These are phyloP conservation scores for Teunomyces pallodes DNA, from an alignment of 805 yeast species.

Conservation along the genomic window DNA sequence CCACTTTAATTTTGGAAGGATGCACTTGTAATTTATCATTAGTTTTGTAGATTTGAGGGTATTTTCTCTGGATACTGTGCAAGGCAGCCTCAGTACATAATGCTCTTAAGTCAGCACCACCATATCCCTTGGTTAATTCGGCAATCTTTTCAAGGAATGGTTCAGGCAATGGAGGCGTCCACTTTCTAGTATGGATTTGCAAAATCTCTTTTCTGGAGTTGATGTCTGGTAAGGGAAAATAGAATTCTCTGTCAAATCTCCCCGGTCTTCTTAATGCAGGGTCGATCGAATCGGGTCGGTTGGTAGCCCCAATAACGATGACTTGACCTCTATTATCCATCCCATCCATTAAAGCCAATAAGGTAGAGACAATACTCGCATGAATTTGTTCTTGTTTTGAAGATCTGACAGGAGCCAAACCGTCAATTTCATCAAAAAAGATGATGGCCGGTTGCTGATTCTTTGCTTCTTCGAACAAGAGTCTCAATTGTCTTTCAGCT, in stretches of 20 bases:
- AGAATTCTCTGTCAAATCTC: conserved; percentile 93
- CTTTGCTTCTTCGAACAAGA: conserved; percentile 92
- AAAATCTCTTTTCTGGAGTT: conserved; percentile 77
- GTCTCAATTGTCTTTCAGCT: conserved; percentile 90
- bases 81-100: conserved; percentile 95
- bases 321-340: conserved; percentile 99
- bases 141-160: conserved; percentile 68
- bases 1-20: conserved; percentile 67
- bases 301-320: conserved; percentile 96
- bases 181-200: conserved; percentile 80
- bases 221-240: conserved; percentile 87
- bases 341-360: conserved; percentile 96
- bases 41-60: conserved; percentile 87
- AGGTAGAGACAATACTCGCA: conserved; percentile 93
- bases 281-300: conserved; percentile 97
- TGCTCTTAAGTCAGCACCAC: conserved; percentile 96
- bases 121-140: conserved; percentile 86
- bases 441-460: conserved; percentile 95
- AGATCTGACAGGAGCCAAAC: conserved; percentile 95
- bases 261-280: conserved; percentile 98
- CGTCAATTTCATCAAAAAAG: conserved; percentile 97
- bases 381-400: conserved; percentile 98
- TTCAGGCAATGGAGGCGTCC: conserved; percentile 72
- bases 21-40: conserved; percentile 71
- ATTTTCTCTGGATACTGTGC: conserved; percentile 84